Base-by-base conservation (phyloP, 2,329 filamentous ascomycete species). In the Alternaria dauci region DNA sequence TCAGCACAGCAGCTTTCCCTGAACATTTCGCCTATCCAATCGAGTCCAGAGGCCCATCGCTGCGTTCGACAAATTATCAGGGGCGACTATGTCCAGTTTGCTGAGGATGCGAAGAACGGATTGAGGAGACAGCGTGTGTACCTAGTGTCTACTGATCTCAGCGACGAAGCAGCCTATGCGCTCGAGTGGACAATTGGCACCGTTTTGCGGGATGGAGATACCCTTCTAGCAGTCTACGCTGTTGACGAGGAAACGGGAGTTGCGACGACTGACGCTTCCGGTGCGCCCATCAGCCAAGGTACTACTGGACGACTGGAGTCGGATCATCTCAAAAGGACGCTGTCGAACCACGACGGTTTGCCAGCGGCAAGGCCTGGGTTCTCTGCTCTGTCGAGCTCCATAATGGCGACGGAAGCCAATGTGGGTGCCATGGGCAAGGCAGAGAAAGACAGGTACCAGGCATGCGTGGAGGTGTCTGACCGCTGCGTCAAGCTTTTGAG, bases 131-230 rank as follows among this genome's bases (percentile, higher is more conserved):
- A 94, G 62, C 87, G 95, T 54, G 96, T 95, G 71, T 99, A 98
- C 75, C 82, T 99, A 16, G 93, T 97, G n/a, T 94, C 95, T 3
- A 97, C 93, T 0, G 95, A 99, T 78, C 82, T 98, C 4, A 97
- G 94, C 69, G 92, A 95, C 38, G 95, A 99, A 80, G 94, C 94
- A 5, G 92, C 92, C 7, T 96, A 98, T 77, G 95, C 95, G 1
- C 84, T 99, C 32, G 95, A 99, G 78, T 99, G 95, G 95, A 95
- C 94, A 0, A 94, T 99, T 57, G 95, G 95, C 8, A 98, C 94
- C 0, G 93, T 98, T 6, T 84, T 99, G 30, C 88, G 95, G 50
- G 94, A 98, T 70, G 95, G 95, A 8, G 95, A 99, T 76, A 98
- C 94, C 0, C 84, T 99, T 36, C 89, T 97, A 63, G 93, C 93